Evolutionary conservation across 768 basidiomycete species (phyloP).

Genomic region (Russula foetens): DNA sequence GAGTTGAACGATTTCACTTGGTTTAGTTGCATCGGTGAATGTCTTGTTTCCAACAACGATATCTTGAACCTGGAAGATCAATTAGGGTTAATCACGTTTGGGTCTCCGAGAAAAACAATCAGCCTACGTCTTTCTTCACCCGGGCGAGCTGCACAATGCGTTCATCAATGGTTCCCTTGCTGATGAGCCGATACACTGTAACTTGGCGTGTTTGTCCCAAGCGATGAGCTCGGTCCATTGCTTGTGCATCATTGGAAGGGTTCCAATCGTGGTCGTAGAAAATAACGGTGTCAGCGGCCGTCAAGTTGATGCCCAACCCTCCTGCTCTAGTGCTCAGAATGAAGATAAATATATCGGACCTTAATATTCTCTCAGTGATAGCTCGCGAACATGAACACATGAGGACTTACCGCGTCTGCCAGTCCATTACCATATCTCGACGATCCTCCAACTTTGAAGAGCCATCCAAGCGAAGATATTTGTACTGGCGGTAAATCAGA

Average conservation of each 20-base stretch:
- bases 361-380: constrained; percentile 25
- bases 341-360: constrained; percentile 85
- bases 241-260: constrained; percentile 95
- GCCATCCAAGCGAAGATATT: constrained; percentile 88
- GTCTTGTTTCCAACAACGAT: constrained; percentile 98
- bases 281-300: constrained; percentile 91
- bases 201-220: constrained; percentile 96
- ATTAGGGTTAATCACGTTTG: constrained; percentile 2
- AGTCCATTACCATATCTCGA: constrained; percentile 98
- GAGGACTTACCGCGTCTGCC: constrained; percentile 81
- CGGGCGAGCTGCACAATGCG: constrained; percentile 94
- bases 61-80: constrained; percentile 80
- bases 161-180: constrained; percentile 91
- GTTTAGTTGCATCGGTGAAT: constrained; percentile 86
- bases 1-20: constrained; percentile 93
- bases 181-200: constrained; percentile 92
- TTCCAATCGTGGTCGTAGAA: constrained; percentile 98
- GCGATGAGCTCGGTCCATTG: constrained; percentile 97
- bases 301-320: constrained; percentile 93
- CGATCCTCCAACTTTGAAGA: constrained; percentile 93
- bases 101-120: constrained; percentile 1
- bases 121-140: constrained; percentile 88
- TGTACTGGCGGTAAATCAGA: constrained; percentile 92
- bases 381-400: constrained; percentile 20
- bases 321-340: constrained; percentile 91